Evolutionary conservation across 164 flowering plant species (phyloP).

Genomic region (Vitis labrusca): DNA sequence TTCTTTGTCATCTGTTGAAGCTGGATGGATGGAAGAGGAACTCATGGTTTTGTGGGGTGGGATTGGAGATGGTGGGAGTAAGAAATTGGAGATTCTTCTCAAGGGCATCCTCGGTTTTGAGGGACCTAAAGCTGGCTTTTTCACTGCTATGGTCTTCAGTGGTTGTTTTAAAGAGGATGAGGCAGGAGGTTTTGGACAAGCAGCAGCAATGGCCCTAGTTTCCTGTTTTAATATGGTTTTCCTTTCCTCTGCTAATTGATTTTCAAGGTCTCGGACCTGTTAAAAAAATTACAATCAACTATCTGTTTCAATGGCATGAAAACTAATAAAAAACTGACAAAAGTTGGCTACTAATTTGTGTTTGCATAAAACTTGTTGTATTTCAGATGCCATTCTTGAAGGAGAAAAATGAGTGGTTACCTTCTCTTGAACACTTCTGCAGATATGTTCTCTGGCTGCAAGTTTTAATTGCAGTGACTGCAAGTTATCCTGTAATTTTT

Average conservation of each 20-base stretch:
- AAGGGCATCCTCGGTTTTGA: slow-evolving; percentile 61
- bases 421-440: slow-evolving; percentile 83
- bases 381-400: not conserved
- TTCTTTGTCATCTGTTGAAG: slow-evolving; percentile 45
- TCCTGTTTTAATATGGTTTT: slow-evolving; percentile 71
- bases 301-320: not conserved
- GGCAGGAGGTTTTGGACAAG: slow-evolving; percentile 37
- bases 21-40: slow-evolving; percentile 6
- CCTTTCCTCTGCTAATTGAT: slow-evolving; percentile 79
- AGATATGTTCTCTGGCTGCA: slow-evolving; percentile 73
- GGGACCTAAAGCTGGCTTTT: slow-evolving; percentile 69
- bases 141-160: slow-evolving; percentile 37
- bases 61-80: slow-evolving; percentile 47
- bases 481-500: slow-evolving; percentile 71
- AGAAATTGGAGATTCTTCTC: slow-evolving; percentile 55
- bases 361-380: not conserved
- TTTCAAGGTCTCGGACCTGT: slow-evolving; percentile 84
- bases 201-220: slow-evolving; percentile 53
- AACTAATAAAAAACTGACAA: not conserved
- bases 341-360: not conserved
- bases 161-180: slow-evolving; percentile 28
- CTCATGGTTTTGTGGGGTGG: slow-evolving; percentile 15
- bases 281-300: not conserved
- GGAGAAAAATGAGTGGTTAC: slow-evolving; percentile 26
- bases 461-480: slow-evolving; percentile 73